Conservation (phyloP, 192 early-diverging fungal genomes). For the Coemansia sp. region DNA sequence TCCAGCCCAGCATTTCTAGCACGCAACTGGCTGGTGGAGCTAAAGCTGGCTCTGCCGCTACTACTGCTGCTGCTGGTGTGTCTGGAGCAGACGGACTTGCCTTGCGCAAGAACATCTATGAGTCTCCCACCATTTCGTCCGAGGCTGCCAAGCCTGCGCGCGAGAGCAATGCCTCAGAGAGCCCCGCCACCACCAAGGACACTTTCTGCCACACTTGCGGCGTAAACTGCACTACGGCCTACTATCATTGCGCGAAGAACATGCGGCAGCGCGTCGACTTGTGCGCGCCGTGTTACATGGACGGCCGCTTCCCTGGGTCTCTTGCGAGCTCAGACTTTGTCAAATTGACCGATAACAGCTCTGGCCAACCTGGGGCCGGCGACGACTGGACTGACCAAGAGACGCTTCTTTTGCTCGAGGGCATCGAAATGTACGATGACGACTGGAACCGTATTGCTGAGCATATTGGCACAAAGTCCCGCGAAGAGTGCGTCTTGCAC, state of each 20-base stretch:
- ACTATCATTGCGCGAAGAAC: conserved; percentile 82
- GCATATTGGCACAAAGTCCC: conserved; percentile 86
- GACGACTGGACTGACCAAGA: conserved; percentile 89
- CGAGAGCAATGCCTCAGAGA: conserved; percentile 28
- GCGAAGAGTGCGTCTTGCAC: conserved; percentile 88
- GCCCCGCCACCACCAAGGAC: conserved; percentile 30
- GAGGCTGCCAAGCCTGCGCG: conserved; percentile 55
- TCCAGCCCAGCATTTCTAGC: conserved; percentile 62
- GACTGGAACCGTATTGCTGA: conserved; percentile 93
- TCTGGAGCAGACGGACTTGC: conserved; percentile 49
- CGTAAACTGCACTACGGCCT: conserved; percentile 71
- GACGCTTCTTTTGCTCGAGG: conserved; percentile 85
- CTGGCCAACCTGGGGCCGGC: conserved; percentile 41
- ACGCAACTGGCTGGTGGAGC: conserved; percentile 24
- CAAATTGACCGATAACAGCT: conserved; percentile 52
- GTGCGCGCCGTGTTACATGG: conserved; percentile 87
- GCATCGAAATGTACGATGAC: conserved; percentile 89
- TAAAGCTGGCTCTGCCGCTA: neutral
- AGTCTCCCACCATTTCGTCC: conserved; percentile 31
- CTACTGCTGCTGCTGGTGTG: conserved; percentile 16
- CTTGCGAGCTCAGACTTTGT: conserved; percentile 88
- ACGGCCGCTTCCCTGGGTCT: conserved; percentile 87
- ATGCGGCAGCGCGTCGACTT: conserved; percentile 67
- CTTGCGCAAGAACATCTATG: conserved; percentile 63
- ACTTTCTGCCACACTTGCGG: conserved; percentile 84